Conservation (phyloP, 73 alveolate genomes). For the Diophrys appendiculata region DNA sequence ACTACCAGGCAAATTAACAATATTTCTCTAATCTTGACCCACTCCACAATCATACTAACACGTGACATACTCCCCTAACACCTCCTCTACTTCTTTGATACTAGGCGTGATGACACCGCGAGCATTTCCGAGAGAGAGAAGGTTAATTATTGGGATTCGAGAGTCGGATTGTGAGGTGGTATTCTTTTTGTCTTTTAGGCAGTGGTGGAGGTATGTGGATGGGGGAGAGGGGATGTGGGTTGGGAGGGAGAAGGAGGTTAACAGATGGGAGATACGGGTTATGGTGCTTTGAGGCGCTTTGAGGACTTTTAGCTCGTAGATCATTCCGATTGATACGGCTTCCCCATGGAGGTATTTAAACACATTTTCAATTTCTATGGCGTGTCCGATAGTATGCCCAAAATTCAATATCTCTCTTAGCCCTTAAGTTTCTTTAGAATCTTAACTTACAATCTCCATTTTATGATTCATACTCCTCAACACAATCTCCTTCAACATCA, state of each 20-base stretch:
- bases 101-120: too few species aligned
- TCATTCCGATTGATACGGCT: conserved; percentile 57
- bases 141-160: too few species aligned
- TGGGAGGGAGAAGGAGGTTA: neutral
- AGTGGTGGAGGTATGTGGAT: neutral
- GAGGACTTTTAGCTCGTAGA: conserved; percentile 38
- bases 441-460: conserved; percentile 29
- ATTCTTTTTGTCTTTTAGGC: neutral
- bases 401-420: conserved; percentile 53
- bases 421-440: conserved; percentile 43
- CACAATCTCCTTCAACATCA: conserved; percentile 13
- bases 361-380: conserved; percentile 53
- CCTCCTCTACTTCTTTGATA: neutral
- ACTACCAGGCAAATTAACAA: neutral
- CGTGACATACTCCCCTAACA: neutral
- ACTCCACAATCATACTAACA: neutral
- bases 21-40: neutral
- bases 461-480: conserved; percentile 32
- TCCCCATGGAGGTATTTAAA: conserved; percentile 58
- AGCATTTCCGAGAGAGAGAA: too few species aligned
- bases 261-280: neutral
- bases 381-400: conserved; percentile 66
- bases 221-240: neutral
- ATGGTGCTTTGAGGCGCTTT: conserved; percentile 15
- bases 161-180: too few species aligned